phyloP scores from a whole-genome alignment of 176 grass and related monocot species.

The Cymbopogon citratus region DNA sequence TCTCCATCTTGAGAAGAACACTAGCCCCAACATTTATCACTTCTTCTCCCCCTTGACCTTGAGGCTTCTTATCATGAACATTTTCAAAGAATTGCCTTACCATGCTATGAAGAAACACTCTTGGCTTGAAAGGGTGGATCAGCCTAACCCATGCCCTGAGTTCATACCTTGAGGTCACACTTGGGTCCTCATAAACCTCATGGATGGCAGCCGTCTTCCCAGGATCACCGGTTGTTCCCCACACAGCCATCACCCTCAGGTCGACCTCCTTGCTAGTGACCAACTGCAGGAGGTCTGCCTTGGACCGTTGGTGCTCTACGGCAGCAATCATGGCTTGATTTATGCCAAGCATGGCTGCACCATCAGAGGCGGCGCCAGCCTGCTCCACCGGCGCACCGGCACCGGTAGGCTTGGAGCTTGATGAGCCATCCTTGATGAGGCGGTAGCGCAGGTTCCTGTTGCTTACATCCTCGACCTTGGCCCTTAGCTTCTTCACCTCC shows the following conservation, averaged over 20 bases:
- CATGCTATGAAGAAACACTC: neutral
- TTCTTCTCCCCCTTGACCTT: neutral
- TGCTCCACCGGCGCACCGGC: neutral
- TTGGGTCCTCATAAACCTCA: neutral
- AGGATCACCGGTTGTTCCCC: neutral
- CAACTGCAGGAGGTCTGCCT: neutral
- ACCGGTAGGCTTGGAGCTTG: neutral
- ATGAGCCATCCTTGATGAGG: constrained; percentile 11
- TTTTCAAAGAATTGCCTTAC: neutral
- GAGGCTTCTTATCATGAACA: neutral
- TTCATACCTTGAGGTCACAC: neutral
- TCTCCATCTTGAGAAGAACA: neutral
- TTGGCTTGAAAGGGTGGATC: neutral
- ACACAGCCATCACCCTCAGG: constrained; percentile 1
- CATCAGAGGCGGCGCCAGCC: neutral
- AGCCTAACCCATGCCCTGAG: constrained; percentile 15
- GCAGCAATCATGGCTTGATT: neutral
- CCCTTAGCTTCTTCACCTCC: constrained; percentile 2
- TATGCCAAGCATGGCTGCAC: neutral
- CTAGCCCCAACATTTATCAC: neutral
- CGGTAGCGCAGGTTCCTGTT: constrained; percentile 2
- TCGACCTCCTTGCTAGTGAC: neutral
- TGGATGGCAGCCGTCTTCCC: neutral
- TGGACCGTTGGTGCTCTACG: neutral
- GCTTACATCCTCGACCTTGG: constrained; percentile 25